Base-by-base conservation (phyloP, 1,139 yeast genomes). In the Neolecta irregularis region DNA sequence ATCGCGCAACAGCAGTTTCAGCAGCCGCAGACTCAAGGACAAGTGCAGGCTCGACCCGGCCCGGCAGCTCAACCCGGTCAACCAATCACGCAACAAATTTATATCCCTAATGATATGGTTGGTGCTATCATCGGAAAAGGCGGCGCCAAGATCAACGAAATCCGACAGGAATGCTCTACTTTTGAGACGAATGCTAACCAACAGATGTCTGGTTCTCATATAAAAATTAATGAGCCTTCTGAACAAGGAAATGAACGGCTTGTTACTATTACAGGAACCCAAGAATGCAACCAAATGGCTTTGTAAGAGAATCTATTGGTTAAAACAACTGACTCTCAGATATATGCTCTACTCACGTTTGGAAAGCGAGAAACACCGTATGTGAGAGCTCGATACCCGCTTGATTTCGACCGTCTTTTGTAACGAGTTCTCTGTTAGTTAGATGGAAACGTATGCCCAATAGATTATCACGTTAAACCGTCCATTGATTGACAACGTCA, bases 41-140 rank as follows among this genome's bases (percentile, higher is more conserved):
- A 48, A 26, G 38, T 33, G 20, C 44, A 38, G 23, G 53, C 54
- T 2, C 46, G 43, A 30, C 40, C 40, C 6, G 50, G 52, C 2
- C 46, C 11, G 9, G 24, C 24, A 18, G 11, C 35, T 9, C 34
- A 5, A 22, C 55, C 53, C 5, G 61, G 55, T 11, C 74, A 71
- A 41, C 68, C 67, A 46, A 61, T 63, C 44, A 66, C 67, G 41
- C 83, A 78, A 53, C 85, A 77, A 43, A 61, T 80, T 2, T 74
- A 60, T 46, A 81, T 81, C 31, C 85, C 92, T 25, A 76, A 77
- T 49, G 67, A 69, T 32, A 74, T 65, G 54, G 85, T 80, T 33
- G 94, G 94, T 1, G 71, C 80, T 25, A 76, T 81, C 15, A 81
- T 81, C 45, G 94, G 94, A 5, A 78, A 74, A 55, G 81, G 81